These are phyloP conservation scores for Aurinia saxatilis DNA, from an alignment of 345 rosid genomes.

Conservation along the genomic window DNA sequence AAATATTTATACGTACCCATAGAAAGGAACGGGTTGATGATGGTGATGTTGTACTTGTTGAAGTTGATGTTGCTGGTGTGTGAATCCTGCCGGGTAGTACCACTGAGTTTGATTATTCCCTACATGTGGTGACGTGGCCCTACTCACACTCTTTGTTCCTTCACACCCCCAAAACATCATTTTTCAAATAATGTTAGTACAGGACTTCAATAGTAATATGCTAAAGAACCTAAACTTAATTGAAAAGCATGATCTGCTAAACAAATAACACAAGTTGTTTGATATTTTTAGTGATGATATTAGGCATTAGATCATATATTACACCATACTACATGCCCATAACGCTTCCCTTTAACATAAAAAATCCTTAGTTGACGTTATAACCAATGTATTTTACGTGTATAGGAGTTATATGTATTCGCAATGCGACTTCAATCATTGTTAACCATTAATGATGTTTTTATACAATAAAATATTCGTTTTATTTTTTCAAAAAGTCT, in stretches of 20 bases:
- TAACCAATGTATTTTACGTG: background rate
- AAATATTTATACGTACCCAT: slow-evolving; percentile 43
- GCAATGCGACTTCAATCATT: background rate
- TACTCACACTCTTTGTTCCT: slow-evolving; percentile 53
- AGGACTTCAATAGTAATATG: too few species aligned
- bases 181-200: too few species aligned
- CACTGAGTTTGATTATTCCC: slow-evolving; percentile 68
- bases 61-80: slow-evolving; percentile 38
- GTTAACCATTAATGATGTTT: background rate
- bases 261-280: too few species aligned
- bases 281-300: background rate
- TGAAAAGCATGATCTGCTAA: too few species aligned
- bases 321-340: background rate
- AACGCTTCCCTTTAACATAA: background rate
- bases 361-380: background rate
- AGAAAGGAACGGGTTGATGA: slow-evolving; percentile 71
- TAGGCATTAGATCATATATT: background rate
- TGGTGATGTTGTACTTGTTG: slow-evolving; percentile 6
- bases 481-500: background rate
- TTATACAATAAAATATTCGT: too few species aligned
- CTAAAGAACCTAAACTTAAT: too few species aligned
- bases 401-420: background rate
- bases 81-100: slow-evolving; percentile 68
- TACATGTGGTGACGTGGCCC: slow-evolving; percentile 41
- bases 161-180: slow-evolving; percentile 15